Evolutionary conservation across 2,329 filamentous ascomycete species (phyloP), one percentile per base, ranked within the genome.

Genomic region (Emmonsia crescens): DNA sequence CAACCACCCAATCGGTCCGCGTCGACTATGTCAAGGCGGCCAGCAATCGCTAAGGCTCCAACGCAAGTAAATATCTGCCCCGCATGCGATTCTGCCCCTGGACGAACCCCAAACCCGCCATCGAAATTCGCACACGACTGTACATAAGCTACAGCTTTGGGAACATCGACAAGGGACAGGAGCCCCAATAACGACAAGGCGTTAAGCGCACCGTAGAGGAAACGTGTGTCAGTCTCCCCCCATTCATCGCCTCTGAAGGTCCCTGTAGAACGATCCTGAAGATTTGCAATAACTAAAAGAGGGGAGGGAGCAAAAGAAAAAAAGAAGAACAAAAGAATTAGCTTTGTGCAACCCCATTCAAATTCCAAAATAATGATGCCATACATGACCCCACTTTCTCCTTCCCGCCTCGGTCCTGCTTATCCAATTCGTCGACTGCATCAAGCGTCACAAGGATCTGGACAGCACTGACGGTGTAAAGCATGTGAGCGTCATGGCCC

Each of bases 61-160:
- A 97, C 82, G 72, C 94, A 99, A 6, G 93, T 96, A 73, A 96
- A 96, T 54, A 97, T 91, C 76, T 99, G 94, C 16, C 92, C 94
- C 0, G 93, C 87, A 74, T 99, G 94, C 31, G 92, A 95, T 76
- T 99, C 94, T 21, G 91, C 91, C 9, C 92, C 92, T 1, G 94
- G 94, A 49, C 84, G 85, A 49, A 92, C 87, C 19, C 94, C 94
- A 74, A 95, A 99, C 21, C 90, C 94, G 46, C 94, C 94, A 73
- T 99, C 94, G 67, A 96, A 90, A 74, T 99, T 99, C 68, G 87
- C 86, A 74, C 94, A 99, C 5, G 87, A 83, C 62, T 85, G 83
- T 62, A 99, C 81, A 72, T 96, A 86, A 5, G 83, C 78, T 9
- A 96, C 88, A 0, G 92, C 92, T 72, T 88, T 89, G 62, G 88